Evolutionary conservation across 2,329 filamentous ascomycete genomes (phyloP), one percentile per base, ranked within the genome.

Genomic region (Aspergillus fructus): DNA sequence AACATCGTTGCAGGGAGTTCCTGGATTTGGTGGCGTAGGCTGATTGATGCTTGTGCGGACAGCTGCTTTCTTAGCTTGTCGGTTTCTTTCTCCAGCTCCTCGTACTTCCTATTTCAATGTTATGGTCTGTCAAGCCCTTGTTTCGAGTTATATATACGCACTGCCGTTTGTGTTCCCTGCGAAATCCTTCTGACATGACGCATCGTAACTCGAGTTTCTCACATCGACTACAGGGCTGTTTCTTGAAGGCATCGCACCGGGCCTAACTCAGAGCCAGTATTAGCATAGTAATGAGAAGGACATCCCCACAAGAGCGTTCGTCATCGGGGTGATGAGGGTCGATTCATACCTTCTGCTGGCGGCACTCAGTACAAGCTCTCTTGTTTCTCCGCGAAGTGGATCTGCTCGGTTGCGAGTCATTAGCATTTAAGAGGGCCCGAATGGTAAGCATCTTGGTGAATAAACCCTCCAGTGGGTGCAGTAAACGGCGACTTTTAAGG

Each of bases 291-390:
- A 21, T 21, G 21, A 21, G 21, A 21, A 21, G 4, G 21, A 21
- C 21, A 21, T 21, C 21, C 21, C 21, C 21, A 21, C 21, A 21
- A 21, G 21, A 21, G 21, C 3, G 3, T 37, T n/a, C 13, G 5
- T 5, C 34, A 6, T 6, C 5, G 0, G 4, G 2, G 13, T 4
- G 15, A 37, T 3, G 34, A 37, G 15, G 12, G 6, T 15, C 7
- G 8, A 15, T 15, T 24, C 37, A 3, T 46, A 76, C 74, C 69
- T 78, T 78, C 61, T 78, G 76, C 59, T 78, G 76, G 40, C 75
- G 68, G 63, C 76, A 78, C 62, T 76, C 73, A 2, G 75, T 77
- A 57, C 75, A 78, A 5, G 75, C 75, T 59, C 74, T 76, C 62
- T 76, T 76, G 40, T 67, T 66, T 58, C 68, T 59, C 54, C 69